Conservation (phyloP, 805 yeast species). For the Komagataella phaffii region DNA sequence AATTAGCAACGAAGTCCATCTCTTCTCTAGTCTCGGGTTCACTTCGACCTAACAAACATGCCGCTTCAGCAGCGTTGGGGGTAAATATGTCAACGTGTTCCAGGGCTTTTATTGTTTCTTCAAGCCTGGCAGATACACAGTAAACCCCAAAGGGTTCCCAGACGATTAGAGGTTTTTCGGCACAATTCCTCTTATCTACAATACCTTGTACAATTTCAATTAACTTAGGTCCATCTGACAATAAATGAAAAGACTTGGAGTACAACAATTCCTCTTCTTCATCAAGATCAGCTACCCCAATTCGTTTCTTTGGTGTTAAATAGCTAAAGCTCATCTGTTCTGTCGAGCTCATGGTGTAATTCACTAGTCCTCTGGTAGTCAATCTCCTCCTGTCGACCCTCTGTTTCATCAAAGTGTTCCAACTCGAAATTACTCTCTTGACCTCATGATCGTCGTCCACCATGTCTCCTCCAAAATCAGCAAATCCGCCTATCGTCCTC, state of each 20-base stretch:
- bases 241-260: slow-evolving; percentile 47
- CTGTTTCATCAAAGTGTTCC: slow-evolving; percentile 28
- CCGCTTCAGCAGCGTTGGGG: slow-evolving; percentile 81
- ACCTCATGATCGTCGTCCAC: slow-evolving; percentile 21
- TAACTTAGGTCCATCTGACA: slow-evolving; percentile 61
- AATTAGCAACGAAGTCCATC: slow-evolving; percentile 28
- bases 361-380: slow-evolving; percentile 37
- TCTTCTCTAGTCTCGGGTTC: slow-evolving; percentile 25
- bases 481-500: slow-evolving; percentile 46
- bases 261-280: slow-evolving; percentile 20
- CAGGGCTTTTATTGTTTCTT: slow-evolving; percentile 22
- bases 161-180: slow-evolving; percentile 28
- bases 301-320: slow-evolving; percentile 43
- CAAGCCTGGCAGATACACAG: slow-evolving; percentile 40
- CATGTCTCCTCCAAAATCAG: slow-evolving; percentile 74
- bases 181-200: slow-evolving; percentile 5
- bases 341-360: slow-evolving; percentile 62
- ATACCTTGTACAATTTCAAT: slow-evolving; percentile 27
- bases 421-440: neutral
- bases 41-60: slow-evolving; percentile 38
- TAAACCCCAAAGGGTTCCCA: slow-evolving; percentile 87
- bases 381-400: slow-evolving; percentile 53
- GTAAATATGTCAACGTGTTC: slow-evolving; percentile 45
- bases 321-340: slow-evolving; percentile 54
- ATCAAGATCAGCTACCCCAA: slow-evolving; percentile 41